Evolutionary conservation across 257 asterid genomes (phyloP).

Genomic region (Solanum piurae): DNA sequence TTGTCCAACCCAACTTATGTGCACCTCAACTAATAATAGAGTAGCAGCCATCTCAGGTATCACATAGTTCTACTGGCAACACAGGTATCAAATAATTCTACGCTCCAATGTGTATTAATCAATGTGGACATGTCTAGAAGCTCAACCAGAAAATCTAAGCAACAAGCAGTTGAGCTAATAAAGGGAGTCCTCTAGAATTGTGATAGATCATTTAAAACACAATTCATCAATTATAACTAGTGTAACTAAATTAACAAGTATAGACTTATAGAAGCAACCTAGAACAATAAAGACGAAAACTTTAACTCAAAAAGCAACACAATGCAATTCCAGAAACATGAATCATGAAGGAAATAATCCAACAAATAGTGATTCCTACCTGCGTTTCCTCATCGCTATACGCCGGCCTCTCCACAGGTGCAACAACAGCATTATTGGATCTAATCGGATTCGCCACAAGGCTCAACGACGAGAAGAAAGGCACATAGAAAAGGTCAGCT

Average conservation of each 20-base stretch:
- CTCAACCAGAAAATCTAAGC: background rate
- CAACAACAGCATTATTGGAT: background rate
- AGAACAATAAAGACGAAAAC: background rate
- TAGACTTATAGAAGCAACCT: background rate
- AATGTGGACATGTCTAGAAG: background rate
- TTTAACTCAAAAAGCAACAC: background rate
- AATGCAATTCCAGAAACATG: background rate
- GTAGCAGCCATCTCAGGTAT: background rate
- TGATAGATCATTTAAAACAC: background rate
- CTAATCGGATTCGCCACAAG: constrained; percentile 57
- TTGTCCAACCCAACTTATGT: background rate
- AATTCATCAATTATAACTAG: background rate
- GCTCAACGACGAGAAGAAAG: constrained; percentile 89
- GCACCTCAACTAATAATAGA: background rate
- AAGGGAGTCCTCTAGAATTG: background rate
- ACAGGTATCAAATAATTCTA: background rate
- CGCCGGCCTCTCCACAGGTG: constrained; percentile 9
- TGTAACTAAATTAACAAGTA: background rate
- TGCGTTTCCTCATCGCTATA: constrained; percentile 86
- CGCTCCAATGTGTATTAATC: background rate
- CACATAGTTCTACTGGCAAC: background rate
- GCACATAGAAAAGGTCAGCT: constrained; percentile 85
- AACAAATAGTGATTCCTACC: constrained; percentile 20
- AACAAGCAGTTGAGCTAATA: background rate
- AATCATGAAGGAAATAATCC: background rate